These are phyloP conservation scores for Quercus berberidifolia DNA, from an alignment of 306 rosid species.

Conservation along the genomic window DNA sequence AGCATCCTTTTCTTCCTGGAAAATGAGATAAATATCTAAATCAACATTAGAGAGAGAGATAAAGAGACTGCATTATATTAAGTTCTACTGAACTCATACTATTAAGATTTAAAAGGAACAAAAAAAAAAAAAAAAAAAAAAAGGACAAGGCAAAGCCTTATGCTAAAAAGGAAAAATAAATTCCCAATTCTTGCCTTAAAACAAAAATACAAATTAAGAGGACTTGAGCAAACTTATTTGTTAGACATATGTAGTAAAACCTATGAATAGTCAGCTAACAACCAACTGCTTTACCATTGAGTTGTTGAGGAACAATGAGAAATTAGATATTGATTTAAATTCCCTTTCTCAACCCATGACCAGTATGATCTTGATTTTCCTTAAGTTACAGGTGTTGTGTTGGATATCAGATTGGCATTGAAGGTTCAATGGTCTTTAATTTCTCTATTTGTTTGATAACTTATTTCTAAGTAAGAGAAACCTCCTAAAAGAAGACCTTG, in stretches of 20 bases:
- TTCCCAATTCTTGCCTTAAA: not conserved
- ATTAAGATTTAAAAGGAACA: not conserved
- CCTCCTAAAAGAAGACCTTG: not conserved
- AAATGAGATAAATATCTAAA: conserved; percentile 16
- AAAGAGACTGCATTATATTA: not conserved
- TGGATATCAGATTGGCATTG: not conserved
- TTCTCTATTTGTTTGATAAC: too few species aligned
- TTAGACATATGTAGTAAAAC: not conserved
- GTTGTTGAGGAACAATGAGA: too few species aligned
- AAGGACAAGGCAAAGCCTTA: not conserved
- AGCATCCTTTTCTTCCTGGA: conserved; percentile 92
- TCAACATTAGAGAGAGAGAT: conserved; percentile 15
- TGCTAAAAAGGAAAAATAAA: not conserved
- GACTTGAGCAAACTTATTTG: not conserved
- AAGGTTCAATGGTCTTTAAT: too few species aligned
- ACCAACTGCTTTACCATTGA: too few species aligned
- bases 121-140: not conserved
- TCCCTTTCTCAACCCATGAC: too few species aligned
- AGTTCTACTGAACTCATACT: conserved; percentile 6
- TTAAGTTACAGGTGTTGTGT: not conserved
- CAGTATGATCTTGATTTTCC: too few species aligned
- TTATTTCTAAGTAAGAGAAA: too few species aligned
- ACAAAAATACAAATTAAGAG: not conserved
- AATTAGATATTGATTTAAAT: too few species aligned
- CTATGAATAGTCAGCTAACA: too few species aligned